phyloP scores from a whole-genome alignment of 1,284 basidiomycete species.

The Boletus calvinii region DNA sequence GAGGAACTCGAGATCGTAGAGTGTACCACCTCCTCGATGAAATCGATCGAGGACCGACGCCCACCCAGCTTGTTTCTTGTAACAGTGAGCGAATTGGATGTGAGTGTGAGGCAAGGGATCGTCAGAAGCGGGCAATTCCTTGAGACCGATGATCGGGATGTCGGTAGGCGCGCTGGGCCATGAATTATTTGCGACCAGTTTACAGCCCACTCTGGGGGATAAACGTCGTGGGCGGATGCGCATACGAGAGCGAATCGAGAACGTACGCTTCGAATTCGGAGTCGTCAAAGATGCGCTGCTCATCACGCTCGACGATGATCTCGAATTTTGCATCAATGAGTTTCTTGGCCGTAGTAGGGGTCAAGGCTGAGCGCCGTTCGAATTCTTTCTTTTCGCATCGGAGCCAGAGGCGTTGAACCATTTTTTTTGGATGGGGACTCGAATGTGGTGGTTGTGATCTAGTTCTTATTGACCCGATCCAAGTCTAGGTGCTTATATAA shows the following conservation, averaged over 20 bases:
- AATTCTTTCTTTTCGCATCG: slow-evolving; percentile 95
- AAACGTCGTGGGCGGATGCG: not conserved
- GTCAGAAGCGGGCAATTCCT: slow-evolving; percentile 86
- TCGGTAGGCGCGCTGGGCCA: slow-evolving; percentile 82
- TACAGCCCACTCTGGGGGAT: slow-evolving; percentile 78
- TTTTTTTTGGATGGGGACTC: slow-evolving; percentile 1
- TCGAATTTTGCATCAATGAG: slow-evolving; percentile 92
- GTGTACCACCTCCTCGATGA: slow-evolving; percentile 79
- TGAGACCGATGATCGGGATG: slow-evolving; percentile 91
- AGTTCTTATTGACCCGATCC: no score
- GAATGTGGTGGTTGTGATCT: not conserved
- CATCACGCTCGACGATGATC: slow-evolving; percentile 91
- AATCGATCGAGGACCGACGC: slow-evolving; percentile 86
- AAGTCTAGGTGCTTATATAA: no score
- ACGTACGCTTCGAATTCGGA: slow-evolving; percentile 88
- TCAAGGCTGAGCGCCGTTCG: slow-evolving; percentile 92
- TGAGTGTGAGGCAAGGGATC: slow-evolving; percentile 90
- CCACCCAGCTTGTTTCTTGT: slow-evolving; percentile 97
- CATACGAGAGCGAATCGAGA: not conserved
- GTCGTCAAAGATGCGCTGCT: slow-evolving; percentile 95
- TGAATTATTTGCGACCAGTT: slow-evolving; percentile 84
- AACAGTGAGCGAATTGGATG: slow-evolving; percentile 99
- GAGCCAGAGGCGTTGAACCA: slow-evolving; percentile 69
- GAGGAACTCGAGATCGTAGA: slow-evolving; percentile 98
- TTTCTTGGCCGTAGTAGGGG: slow-evolving; percentile 88